These are phyloP conservation scores for Candida boidinii DNA, from an alignment of 805 yeast genomes.

Conservation along the genomic window DNA sequence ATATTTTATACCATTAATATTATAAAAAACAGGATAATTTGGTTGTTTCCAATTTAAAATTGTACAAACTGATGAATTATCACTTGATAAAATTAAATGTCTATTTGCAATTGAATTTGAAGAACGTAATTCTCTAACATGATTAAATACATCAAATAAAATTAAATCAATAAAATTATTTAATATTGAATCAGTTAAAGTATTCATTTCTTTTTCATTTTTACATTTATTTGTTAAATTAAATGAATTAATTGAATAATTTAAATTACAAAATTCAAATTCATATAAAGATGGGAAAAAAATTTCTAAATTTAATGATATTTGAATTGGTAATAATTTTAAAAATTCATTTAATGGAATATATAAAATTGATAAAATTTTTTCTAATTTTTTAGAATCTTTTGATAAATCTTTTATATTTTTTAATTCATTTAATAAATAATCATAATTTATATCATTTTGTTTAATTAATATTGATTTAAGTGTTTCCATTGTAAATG, in stretches of 20 bases:
- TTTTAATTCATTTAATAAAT: constrained; percentile 10
- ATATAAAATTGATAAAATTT: constrained; percentile 37
- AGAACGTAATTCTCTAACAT: constrained; percentile 47
- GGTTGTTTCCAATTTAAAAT: constrained; percentile 98
- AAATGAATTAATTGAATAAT: constrained; percentile 9
- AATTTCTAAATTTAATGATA: constrained; percentile 67
- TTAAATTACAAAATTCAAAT: constrained; percentile 19
- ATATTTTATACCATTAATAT: constrained; percentile 58
- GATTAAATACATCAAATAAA: constrained; percentile 64
- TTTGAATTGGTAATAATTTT: constrained; percentile 41
- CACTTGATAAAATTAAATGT: constrained; percentile 75
- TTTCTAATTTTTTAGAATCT: constrained; percentile 28
- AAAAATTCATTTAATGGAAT: constrained; percentile 56
- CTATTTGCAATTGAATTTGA: constrained; percentile 31
- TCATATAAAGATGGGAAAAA: constrained; percentile 58
- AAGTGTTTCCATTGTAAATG: constrained; percentile 42
- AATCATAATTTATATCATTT: constrained; percentile 6
- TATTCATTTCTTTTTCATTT: constrained; percentile 7
- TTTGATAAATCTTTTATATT: constrained; percentile 6
- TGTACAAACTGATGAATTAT: constrained; percentile 86
- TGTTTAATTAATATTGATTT: constrained; percentile 14
- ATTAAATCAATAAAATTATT: constrained; percentile 73
- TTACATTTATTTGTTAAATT: constrained; percentile 9
- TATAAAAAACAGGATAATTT: constrained; percentile 87
- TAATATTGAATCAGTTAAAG: constrained; percentile 30